phyloP scores from a whole-genome alignment of 257 asterid species.

The Scutellaria barbata region DNA sequence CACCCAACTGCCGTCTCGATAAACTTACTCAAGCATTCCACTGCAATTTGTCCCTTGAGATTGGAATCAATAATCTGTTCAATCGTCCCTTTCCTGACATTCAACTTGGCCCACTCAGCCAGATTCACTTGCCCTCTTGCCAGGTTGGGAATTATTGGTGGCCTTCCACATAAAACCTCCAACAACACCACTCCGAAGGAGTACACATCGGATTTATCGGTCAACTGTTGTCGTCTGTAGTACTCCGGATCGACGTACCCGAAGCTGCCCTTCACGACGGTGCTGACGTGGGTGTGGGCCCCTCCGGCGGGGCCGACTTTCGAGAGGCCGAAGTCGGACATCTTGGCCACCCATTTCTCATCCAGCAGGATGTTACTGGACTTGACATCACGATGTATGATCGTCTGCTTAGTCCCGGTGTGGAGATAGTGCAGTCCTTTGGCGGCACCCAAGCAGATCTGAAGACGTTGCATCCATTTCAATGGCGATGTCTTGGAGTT shows the following conservation, averaged over 20 bases:
- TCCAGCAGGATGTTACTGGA: conserved; percentile 69
- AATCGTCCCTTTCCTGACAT: conserved; percentile 46
- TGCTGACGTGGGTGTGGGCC: conserved; percentile 57
- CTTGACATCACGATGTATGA: conserved; percentile 77
- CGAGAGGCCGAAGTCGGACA: conserved; percentile 77
- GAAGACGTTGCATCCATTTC: conserved; percentile 61
- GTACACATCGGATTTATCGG: conserved; percentile 72
- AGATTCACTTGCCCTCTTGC: conserved; percentile 53
- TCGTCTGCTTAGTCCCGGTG: conserved; percentile 46
- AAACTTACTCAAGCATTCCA: conserved; percentile 51
- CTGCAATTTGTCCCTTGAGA: conserved; percentile 54
- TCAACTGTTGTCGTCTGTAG: conserved; percentile 54
- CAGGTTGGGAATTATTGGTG: conserved; percentile 39
- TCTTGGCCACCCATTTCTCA: conserved; percentile 66
- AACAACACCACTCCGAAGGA: conserved; percentile 73
- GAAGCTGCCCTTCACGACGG: conserved; percentile 71
- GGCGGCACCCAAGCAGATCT: conserved; percentile 67
- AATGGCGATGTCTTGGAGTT: conserved; percentile 45
- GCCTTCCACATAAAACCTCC: conserved; percentile 59
- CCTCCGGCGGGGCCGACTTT: conserved; percentile 58
- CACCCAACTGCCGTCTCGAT: conserved; percentile 53
- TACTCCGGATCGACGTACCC: conserved; percentile 80
- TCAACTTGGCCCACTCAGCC: conserved; percentile 56
- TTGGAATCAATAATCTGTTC: conserved; percentile 52
- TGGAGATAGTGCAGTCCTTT: conserved; percentile 69